phyloP scores from a whole-genome alignment of 2,329 filamentous ascomycete species.

The Aspergillus phoenicis region DNA sequence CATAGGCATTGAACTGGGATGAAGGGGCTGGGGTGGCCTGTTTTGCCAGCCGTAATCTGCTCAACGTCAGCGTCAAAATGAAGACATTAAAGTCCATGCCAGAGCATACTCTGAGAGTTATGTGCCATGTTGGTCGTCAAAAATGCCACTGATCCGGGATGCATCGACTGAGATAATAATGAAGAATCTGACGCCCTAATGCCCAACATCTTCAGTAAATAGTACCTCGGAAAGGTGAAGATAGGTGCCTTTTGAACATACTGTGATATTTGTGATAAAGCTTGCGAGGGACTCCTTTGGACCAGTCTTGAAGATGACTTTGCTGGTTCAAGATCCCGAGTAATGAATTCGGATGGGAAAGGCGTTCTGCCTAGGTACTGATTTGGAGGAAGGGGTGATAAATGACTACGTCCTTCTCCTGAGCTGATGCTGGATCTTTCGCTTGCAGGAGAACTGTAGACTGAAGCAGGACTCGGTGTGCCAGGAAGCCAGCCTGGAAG shows the following conservation, averaged over 20 bases:
- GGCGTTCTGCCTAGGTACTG: background rate
- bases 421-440: constrained; percentile 3
- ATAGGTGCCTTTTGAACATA: background rate
- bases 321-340: background rate
- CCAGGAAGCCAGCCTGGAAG: constrained; percentile 2
- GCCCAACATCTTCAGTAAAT: background rate
- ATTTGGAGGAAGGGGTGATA: background rate
- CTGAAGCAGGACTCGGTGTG: background rate
- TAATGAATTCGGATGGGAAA: constrained; percentile 1
- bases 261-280: background rate
- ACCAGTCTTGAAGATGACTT: background rate
- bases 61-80: constrained; percentile 18
- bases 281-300: background rate
- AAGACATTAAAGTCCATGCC: too few relatives aligned
- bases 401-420: background rate
- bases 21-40: constrained; percentile 32
- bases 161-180: constrained; percentile 4
- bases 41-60: constrained; percentile 37
- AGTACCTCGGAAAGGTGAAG: too few relatives aligned
- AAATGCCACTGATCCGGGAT: constrained; percentile 22
- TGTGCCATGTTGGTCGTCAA: constrained; percentile 34
- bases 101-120: constrained; percentile 32
- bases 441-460: background rate
- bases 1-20: constrained; percentile 31
- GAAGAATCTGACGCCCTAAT: background rate